These are phyloP conservation scores for Cladophialophora immunda DNA, from an alignment of 2,329 filamentous ascomycete species.

Conservation along the genomic window DNA sequence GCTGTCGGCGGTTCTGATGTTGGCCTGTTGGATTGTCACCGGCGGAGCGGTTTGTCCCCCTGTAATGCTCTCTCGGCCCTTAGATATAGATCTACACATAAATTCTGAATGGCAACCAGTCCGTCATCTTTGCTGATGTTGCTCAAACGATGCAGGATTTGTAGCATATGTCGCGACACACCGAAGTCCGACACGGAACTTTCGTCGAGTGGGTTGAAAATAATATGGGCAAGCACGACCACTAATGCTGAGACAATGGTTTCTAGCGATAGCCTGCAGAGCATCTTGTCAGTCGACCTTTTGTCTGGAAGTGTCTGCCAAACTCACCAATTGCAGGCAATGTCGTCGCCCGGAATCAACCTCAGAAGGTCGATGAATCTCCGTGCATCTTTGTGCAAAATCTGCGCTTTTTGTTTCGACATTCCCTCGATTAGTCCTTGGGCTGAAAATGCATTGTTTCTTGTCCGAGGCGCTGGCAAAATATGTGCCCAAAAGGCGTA, in stretches of 20 bases:
- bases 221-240: conserved; percentile 91
- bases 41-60: conserved; percentile 4
- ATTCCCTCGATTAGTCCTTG: conserved; percentile 23
- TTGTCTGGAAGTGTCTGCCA: background rate
- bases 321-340: conserved; percentile 88
- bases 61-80: conserved; percentile 22
- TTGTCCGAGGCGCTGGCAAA: background rate
- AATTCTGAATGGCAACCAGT: conserved; percentile 84
- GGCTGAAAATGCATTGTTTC: conserved; percentile 16
- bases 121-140: conserved; percentile 91
- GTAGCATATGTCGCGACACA: conserved; percentile 21
- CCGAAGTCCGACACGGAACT: conserved; percentile 21
- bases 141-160: conserved; percentile 26
- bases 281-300: background rate
- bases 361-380: conserved; percentile 86
- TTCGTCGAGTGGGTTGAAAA: conserved; percentile 89
- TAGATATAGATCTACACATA: conserved; percentile 31
- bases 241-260: conserved; percentile 94
- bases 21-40: no score
- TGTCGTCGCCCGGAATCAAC: conserved; percentile 93
- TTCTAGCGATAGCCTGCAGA: conserved; percentile 80
- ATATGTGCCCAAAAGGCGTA: conserved; percentile 16
- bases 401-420: conserved; percentile 16
- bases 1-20: no score
- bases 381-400: conserved; percentile 23